Conservation (phyloP, 202 grass and related monocot species). For the Cymbopogon flexuosus region DNA sequence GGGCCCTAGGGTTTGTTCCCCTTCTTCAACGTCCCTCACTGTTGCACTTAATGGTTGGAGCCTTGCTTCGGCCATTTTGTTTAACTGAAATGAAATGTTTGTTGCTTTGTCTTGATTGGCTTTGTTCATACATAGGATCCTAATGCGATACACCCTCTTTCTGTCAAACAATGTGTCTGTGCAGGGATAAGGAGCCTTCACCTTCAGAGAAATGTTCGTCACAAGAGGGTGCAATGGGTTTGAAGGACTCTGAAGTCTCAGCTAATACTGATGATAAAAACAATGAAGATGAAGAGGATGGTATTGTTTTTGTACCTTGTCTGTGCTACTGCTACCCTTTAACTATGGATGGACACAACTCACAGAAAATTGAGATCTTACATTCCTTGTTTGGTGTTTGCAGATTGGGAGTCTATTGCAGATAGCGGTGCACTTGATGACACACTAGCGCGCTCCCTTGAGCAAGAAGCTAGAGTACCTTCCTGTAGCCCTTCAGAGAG, state of each 20-base stretch:
- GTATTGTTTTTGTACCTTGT: conserved; percentile 26
- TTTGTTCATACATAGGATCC: neutral
- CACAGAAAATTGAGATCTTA: neutral
- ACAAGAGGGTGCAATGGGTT: conserved; percentile 16
- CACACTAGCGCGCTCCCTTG: conserved; percentile 30
- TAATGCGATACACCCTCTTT: neutral
- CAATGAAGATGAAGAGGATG: conserved; percentile 49
- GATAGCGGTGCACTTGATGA: conserved; percentile 44
- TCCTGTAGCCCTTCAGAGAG: conserved; percentile 35
- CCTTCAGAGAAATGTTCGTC: conserved; percentile 3
- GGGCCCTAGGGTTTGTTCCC: conserved; percentile 44
- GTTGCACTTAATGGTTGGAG: neutral
- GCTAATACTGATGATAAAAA: conserved; percentile 9
- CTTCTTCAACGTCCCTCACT: neutral
- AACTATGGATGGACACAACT: neutral
- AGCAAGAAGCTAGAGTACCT: conserved; percentile 30
- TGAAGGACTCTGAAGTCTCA: conserved; percentile 31
- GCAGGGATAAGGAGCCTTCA: conserved; percentile 18
- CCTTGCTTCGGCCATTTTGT: neutral
- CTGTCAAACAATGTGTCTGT: conserved; percentile 11
- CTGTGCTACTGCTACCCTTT: neutral
- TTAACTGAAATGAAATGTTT: neutral
- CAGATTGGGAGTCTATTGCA: conserved; percentile 85
- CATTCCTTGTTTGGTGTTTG: conserved; percentile 12
- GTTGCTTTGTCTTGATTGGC: neutral